These are phyloP conservation scores for Verticillium klebahnii DNA, from an alignment of 2,329 filamentous ascomycete genomes.

Conservation along the genomic window DNA sequence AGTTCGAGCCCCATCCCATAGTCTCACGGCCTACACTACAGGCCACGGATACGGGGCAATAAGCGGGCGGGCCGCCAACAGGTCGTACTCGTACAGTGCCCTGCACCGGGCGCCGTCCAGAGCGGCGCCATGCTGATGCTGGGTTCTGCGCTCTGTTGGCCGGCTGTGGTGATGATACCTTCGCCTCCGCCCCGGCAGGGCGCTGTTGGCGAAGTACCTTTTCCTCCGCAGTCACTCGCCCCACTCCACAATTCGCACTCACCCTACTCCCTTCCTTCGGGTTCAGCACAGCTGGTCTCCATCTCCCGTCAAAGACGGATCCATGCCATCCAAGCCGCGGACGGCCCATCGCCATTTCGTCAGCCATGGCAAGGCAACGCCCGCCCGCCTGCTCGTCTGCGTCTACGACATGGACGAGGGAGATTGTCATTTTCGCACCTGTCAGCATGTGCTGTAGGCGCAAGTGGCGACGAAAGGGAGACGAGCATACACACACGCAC, in stretches of 20 bases:
- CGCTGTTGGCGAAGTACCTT: not conserved
- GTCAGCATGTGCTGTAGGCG: not conserved
- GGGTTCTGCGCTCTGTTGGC: too few relatives aligned
- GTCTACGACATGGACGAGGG: not conserved
- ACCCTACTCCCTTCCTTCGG: not conserved
- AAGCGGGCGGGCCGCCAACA: too few relatives aligned
- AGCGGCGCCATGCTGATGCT: too few relatives aligned
- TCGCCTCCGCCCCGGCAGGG: not conserved
- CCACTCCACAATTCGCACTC: not conserved
- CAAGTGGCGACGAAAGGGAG: not conserved
- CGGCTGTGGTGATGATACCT: not conserved
- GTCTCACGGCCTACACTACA: too few relatives aligned
- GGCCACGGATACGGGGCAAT: too few relatives aligned
- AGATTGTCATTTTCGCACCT: not conserved
- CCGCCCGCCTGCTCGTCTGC: not conserved
- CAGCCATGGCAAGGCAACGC: not conserved
- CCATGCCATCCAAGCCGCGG: not conserved
- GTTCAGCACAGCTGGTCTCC: not conserved
- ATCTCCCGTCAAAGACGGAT: not conserved
- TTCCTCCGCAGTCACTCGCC: not conserved
- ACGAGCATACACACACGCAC: not conserved
- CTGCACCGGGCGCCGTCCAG: too few relatives aligned
- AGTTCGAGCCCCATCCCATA: too few relatives aligned
- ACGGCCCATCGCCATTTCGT: not conserved
- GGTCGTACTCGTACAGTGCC: too few relatives aligned